Percentiles rank a stretch among this genome's conserved stretches.
Conservation (phyloP, 2,329 filamentous ascomycete genomes). For the Ambrosiella xylebori region DNA sequence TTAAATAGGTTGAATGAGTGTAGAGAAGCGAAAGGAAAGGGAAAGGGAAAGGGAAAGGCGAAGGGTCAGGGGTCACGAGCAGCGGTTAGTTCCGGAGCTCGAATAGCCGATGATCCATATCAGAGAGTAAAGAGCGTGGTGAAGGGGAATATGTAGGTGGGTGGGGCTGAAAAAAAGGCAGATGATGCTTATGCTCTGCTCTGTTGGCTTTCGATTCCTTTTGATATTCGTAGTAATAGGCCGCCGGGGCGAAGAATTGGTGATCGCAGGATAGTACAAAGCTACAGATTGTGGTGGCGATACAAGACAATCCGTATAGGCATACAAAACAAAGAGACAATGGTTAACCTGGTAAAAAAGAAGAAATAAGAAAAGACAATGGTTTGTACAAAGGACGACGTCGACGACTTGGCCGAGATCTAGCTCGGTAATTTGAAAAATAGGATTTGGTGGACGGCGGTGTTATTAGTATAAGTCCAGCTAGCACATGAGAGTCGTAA, state of each 20-base stretch:
- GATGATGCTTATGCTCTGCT: background rate
- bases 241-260: conserved; percentile 4
- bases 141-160: background rate
- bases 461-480: background rate
- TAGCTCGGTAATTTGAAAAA: background rate
- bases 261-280: background rate
- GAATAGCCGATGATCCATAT: conserved; percentile 1
- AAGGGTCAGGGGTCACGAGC: background rate
- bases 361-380: background rate
- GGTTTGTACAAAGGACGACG: background rate
- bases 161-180: background rate
- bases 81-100: conserved; percentile 6
- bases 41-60: background rate
- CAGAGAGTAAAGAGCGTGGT: conserved; percentile 4
- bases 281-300: background rate
- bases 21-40: background rate
- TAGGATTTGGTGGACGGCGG: background rate
- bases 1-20: background rate
- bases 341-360: background rate
- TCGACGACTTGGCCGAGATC: background rate
- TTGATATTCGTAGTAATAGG: background rate
- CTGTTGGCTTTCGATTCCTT: background rate
- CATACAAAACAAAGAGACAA: background rate
- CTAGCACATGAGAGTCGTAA: background rate
- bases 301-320: background rate